Evolutionary conservation across 306 rosid species (phyloP).

Genomic region (Ammopiptanthus mongolicus): DNA sequence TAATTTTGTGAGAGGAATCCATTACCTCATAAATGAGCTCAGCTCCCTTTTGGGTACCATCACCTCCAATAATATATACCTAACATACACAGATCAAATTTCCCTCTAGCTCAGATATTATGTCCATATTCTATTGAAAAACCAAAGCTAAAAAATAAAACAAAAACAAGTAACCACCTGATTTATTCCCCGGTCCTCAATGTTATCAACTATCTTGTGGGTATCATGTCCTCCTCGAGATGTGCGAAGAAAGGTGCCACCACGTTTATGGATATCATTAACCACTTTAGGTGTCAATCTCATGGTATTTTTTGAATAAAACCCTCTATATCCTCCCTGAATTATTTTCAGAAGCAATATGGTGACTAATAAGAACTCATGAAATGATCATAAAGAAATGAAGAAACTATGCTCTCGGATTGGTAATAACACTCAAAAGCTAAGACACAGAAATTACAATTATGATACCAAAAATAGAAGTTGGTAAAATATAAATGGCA

Average conservation of each 20-base stretch:
- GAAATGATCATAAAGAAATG: constrained; percentile 1
- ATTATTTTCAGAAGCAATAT: constrained; percentile 24
- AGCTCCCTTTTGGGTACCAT: constrained; percentile 96
- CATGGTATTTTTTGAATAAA: constrained; percentile 80
- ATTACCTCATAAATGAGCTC: constrained; percentile 72
- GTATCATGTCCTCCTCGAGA: constrained; percentile 99
- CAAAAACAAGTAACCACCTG: constrained; percentile 50
- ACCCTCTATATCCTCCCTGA: constrained; percentile 89
- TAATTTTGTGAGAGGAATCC: constrained; percentile 4
- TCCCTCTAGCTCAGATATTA: not conserved
- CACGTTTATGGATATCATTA: constrained; percentile 78
- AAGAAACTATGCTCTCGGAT: not conserved
- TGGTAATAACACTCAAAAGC: not conserved
- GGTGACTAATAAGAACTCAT: constrained; percentile 8
- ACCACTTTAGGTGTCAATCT: constrained; percentile 78
- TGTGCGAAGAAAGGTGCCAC: constrained; percentile 89
- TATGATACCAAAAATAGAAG: not conserved
- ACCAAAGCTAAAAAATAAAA: not conserved
- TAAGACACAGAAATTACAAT: not conserved
- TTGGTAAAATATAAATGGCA: not conserved
- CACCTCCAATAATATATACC: constrained; percentile 97
- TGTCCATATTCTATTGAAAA: not conserved
- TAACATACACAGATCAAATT: constrained; percentile 26
- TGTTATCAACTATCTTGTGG: constrained; percentile 89
- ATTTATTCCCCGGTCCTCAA: constrained; percentile 86